A percentile compares a stretch with the other conserved stretches of the same genome.
Conservation (phyloP, 495 filamentous ascomycete genomes). For the Friedmanniomyces endolithicus region DNA sequence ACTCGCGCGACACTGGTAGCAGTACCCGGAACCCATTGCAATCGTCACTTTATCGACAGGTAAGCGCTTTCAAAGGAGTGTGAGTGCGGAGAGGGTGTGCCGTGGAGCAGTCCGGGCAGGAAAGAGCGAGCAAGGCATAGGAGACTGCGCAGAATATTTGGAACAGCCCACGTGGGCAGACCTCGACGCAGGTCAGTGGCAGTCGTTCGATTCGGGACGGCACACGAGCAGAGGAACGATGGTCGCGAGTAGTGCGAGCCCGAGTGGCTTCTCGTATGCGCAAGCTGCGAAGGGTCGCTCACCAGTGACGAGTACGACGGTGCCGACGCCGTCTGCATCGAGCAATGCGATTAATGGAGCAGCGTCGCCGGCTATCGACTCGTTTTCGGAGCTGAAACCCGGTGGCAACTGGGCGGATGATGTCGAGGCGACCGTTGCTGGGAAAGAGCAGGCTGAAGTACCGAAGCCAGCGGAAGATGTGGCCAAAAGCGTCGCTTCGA, state of each 20-base stretch:
- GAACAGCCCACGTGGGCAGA: constrained; percentile 5
- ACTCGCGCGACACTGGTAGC: neutral
- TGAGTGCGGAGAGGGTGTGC: neutral
- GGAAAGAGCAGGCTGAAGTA: constrained; percentile 1
- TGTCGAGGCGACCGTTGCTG: constrained; percentile 19
- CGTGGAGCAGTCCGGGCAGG: neutral
- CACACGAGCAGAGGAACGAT: constrained; percentile 1
- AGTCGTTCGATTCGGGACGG: neutral
- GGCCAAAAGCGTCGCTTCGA: constrained; percentile 9
- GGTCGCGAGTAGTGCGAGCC: constrained; percentile 13
- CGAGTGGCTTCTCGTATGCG: constrained; percentile 67
- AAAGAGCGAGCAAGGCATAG: neutral
- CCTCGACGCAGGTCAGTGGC: constrained; percentile 1
- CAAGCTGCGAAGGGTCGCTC: constrained; percentile 77
- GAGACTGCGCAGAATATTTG: constrained; percentile 1
- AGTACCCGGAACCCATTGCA: neutral
- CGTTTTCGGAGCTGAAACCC: constrained; percentile 9
- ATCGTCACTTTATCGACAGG: neutral
- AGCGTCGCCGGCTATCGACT: constrained; percentile 23
- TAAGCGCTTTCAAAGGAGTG: neutral
- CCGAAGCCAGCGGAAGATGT: neutral
- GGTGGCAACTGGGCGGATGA: constrained; percentile 31
- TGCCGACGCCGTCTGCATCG: constrained; percentile 10
- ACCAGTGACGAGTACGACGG: constrained; percentile 23
- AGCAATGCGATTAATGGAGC: constrained; percentile 31